Percentiles rank a stretch among this genome's conserved stretches.
These are phyloP conservation scores for Malus hybrid DNA, from an alignment of 331 rosid species.

Conservation along the genomic window DNA sequence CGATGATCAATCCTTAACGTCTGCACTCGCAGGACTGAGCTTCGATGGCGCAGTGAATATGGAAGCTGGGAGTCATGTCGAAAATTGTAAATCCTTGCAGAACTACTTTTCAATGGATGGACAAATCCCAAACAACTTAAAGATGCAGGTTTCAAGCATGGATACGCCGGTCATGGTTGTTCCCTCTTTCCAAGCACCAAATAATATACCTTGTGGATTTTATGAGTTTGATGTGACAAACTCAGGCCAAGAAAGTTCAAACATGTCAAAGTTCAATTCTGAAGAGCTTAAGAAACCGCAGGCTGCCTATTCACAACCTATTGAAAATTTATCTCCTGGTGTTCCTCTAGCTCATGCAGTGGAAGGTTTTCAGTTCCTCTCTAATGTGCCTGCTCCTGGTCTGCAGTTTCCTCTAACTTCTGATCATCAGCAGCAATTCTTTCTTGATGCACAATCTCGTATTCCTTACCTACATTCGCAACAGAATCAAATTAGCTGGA, in stretches of 20 bases:
- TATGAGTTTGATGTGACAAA: constrained; percentile 19
- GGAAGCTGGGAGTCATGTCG: neutral
- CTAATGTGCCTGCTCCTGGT: constrained; percentile 27
- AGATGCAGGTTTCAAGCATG: constrained; percentile 9
- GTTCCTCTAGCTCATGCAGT: constrained; percentile 18
- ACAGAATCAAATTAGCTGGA: constrained; percentile 33
- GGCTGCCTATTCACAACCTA: constrained; percentile 10
- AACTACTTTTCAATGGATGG: constrained; percentile 10
- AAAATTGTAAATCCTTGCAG: constrained; percentile 10
- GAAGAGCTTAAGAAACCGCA: constrained; percentile 26
- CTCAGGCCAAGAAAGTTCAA: constrained; percentile 25
- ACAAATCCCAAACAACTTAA: constrained; percentile 11
- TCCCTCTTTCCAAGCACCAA: constrained; percentile 20
- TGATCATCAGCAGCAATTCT: constrained; percentile 32
- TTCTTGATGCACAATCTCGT: constrained; percentile 17
- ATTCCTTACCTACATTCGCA: constrained; percentile 24
- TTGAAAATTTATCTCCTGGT: constrained; percentile 15
- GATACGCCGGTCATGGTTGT: constrained; percentile 18
- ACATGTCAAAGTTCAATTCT: constrained; percentile 9
- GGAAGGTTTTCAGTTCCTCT: constrained; percentile 20
- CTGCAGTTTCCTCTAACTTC: constrained; percentile 31
- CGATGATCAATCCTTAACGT: constrained; percentile 29
- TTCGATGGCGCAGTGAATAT: constrained; percentile 5
- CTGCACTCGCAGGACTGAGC: constrained; percentile 32
- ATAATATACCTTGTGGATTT: constrained; percentile 13